Evolutionary conservation across 176 grass and related monocot genomes (phyloP).

Genomic region (Poa annua): DNA sequence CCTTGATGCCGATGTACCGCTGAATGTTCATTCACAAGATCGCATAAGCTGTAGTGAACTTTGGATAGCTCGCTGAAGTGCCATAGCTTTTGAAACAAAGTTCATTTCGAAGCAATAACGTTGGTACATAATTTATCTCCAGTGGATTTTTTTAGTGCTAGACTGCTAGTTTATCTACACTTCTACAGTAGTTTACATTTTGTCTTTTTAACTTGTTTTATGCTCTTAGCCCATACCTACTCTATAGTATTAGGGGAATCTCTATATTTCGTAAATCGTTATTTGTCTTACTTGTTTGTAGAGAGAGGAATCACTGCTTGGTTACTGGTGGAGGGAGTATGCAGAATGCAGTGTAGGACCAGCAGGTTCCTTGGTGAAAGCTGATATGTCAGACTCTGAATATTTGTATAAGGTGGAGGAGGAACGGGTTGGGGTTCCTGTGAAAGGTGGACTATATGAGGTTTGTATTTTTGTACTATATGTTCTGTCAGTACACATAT

Average conservation of each 20-base stretch:
- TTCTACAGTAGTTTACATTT: background rate
- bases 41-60: background rate
- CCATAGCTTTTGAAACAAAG: background rate
- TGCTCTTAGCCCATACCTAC: background rate
- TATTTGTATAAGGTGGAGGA: constrained; percentile 82
- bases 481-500: background rate
- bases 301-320: constrained; percentile 86
- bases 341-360: constrained; percentile 91
- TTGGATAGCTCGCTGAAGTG: background rate
- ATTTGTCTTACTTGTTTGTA: constrained; percentile 49
- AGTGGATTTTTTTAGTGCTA: background rate
- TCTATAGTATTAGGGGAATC: background rate
- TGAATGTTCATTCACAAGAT: background rate
- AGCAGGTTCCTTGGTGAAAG: constrained; percentile 46
- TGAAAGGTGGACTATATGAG: constrained; percentile 97
- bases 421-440: constrained; percentile 90
- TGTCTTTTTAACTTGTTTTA: constrained; percentile 10
- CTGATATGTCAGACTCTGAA: constrained; percentile 47
- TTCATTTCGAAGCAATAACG: constrained; percentile 2
- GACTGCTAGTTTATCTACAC: constrained; percentile 10
- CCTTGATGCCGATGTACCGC: background rate
- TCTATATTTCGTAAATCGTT: background rate
- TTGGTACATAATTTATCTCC: background rate
- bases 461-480: constrained; percentile 46
- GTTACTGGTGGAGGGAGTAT: constrained; percentile 97